Evolutionary conservation across 495 filamentous ascomycete species (phyloP).

Genomic region (Physcia stellaris): DNA sequence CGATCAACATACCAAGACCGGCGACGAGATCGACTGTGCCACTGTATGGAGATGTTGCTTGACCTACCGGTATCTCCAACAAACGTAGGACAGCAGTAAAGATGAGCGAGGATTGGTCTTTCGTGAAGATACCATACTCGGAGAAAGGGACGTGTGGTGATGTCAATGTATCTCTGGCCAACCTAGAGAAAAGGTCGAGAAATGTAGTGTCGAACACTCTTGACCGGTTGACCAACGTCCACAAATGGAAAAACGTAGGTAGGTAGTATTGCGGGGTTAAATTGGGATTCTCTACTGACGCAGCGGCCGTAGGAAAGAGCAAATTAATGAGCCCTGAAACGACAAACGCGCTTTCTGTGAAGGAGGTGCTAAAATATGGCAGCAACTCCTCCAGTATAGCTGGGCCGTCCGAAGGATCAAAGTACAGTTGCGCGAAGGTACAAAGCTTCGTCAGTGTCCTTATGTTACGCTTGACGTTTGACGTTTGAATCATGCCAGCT

Average conservation of each 20-base stretch:
- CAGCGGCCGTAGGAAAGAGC: conserved; percentile 72
- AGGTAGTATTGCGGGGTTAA: conserved; percentile 73
- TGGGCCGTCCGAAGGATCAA: conserved; percentile 74
- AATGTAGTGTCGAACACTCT: conserved; percentile 77
- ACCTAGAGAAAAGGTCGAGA: conserved; percentile 75
- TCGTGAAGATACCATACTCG: conserved; percentile 79
- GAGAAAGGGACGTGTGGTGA: conserved; percentile 67
- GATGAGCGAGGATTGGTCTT: conserved; percentile 81
- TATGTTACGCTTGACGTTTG: conserved; percentile 51
- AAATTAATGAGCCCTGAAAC: conserved; percentile 76
- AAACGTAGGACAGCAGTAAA: conserved; percentile 85
- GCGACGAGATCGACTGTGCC: conserved; percentile 64
- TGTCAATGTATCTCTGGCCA: conserved; percentile 68
- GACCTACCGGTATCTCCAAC: conserved; percentile 92
- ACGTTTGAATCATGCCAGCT: conserved; percentile 47
- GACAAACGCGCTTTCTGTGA: conserved; percentile 76
- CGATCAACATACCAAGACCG: conserved; percentile 70
- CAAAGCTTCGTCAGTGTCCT: conserved; percentile 75
- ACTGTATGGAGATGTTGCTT: conserved; percentile 86
- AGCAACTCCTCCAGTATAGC: conserved; percentile 88
- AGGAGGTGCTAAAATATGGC: conserved; percentile 91
- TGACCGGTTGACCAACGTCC: conserved; percentile 84
- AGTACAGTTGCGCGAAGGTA: conserved; percentile 79
- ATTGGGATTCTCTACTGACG: conserved; percentile 51
- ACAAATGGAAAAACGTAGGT: conserved; percentile 88